Evolutionary conservation across 2,329 filamentous ascomycete genomes (phyloP).

Genomic region (Hypoxylon sp.): DNA sequence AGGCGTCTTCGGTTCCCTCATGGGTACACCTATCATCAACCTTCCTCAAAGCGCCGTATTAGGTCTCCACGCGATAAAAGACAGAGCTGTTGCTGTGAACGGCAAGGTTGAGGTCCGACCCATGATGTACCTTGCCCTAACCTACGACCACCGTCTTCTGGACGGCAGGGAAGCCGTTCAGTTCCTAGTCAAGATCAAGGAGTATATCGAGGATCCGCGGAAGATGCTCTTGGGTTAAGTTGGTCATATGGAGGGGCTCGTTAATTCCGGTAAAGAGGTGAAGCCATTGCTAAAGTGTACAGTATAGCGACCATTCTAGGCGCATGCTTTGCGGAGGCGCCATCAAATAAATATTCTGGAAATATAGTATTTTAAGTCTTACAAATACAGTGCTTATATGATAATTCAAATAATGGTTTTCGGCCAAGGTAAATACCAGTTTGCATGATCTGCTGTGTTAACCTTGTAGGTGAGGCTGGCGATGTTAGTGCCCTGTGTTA

Average conservation of each 20-base stretch:
- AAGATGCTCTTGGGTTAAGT: constrained; percentile 80
- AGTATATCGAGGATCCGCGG: constrained; percentile 95
- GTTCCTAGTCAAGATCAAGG: constrained; percentile 97
- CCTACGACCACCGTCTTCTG: constrained; percentile 95
- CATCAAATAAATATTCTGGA: constrained; percentile 33
- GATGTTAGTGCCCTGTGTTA: background rate
- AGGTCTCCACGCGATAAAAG: constrained; percentile 96
- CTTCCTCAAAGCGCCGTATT: constrained; percentile 92
- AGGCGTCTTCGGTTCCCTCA: constrained; percentile 95
- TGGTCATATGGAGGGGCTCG: constrained; percentile 1
- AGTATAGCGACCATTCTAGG: constrained; percentile 32
- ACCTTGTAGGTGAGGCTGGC: background rate
- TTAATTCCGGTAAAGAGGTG: constrained; percentile 19
- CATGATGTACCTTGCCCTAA: constrained; percentile 99
- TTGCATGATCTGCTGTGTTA: background rate
- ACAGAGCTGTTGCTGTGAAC: constrained; percentile 88
- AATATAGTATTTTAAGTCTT: background rate
- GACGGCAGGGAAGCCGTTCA: constrained; percentile 96
- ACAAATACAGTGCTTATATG: background rate
- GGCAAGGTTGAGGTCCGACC: constrained; percentile 95
- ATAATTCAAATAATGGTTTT: background rate
- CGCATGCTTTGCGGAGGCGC: constrained; percentile 7
- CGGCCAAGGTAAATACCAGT: background rate
- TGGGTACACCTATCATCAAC: constrained; percentile 99
- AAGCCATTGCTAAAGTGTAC: constrained; percentile 42